Base-by-base conservation (phyloP, 2,329 filamentous ascomycete genomes). In the Penicillium brasilianum region DNA sequence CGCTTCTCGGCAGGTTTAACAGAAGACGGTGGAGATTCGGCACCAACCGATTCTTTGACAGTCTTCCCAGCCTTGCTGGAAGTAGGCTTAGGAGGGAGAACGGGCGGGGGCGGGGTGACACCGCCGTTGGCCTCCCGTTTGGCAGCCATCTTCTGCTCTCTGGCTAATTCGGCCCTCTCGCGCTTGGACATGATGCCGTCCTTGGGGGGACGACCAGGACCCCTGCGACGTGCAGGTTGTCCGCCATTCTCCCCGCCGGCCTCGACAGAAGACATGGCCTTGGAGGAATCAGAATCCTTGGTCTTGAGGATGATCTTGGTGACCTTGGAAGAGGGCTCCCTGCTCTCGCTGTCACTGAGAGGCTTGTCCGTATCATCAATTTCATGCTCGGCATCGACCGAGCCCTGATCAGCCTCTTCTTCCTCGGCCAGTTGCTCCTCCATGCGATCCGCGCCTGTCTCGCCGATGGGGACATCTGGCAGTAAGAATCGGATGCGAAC, bases 141-240 rank as follows among this genome's bases (percentile, higher is more conserved):
- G 25, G 79, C 79, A 44, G 79, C 79, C 62, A 84, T 74, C 67
- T 85, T 85, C 59, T 80, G 79, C 59, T 84, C 81, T 63, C 82
- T 82, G 58, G 83, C 81, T 67, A 85, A 76, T 64, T 84, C 80
- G 25, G 83, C 82, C 61, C 83, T 78, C 71, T 88, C 86, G 52
- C 87, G 83, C 69, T 88, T 89, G 4, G 87, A 89, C 81, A 89
- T 87, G 69, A 88, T 83, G 20, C 87, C 87, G 69, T 89, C 86
- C 76, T 89, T 89, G 10, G 87, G 87, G 46, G 87, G 87, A 53
- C 87, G 80, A 55, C 87, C 87, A 56, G 87, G 87, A 48, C 87
- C 87, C 50, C 80, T 75, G 50, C 77, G 77, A 50, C 76, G 74
- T 5, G 68, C 67, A 10, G 81, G 78, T 55, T 77, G 77, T 30